These are phyloP conservation scores for Calocera viscosa DNA, from an alignment of 768 basidiomycete genomes.

Conservation along the genomic window DNA sequence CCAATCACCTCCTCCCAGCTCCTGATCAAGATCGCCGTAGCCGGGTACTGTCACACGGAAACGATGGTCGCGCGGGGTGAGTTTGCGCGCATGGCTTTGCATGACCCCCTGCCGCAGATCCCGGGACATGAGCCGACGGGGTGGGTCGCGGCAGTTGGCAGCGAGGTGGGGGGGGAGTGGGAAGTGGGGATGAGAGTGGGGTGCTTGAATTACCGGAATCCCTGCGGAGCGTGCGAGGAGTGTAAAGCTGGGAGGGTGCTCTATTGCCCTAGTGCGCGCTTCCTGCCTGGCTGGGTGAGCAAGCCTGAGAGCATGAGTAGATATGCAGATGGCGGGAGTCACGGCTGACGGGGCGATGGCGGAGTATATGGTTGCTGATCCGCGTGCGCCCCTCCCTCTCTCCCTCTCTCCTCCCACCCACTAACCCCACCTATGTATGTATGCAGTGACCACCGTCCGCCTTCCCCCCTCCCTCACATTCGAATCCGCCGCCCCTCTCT, in stretches of 20 bases:
- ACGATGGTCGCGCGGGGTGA: neutral
- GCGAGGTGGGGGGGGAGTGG: neutral
- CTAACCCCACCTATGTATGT: neutral
- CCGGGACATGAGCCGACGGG: slow-evolving; percentile 13
- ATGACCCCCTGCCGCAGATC: slow-evolving; percentile 1
- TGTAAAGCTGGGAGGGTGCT: neutral
- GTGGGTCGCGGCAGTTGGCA: slow-evolving; percentile 9
- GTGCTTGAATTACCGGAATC: slow-evolving; percentile 9
- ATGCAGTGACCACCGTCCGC: neutral
- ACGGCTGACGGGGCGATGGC: slow-evolving; percentile 11
- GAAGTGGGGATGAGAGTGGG: neutral
- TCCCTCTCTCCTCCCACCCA: neutral
- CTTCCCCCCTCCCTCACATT: slow-evolving; percentile 11
- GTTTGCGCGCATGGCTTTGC: neutral
- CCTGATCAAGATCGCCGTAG: slow-evolving; percentile 8
- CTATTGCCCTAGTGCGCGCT: neutral
- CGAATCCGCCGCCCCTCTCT: slow-evolving; percentile 11
- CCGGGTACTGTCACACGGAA: slow-evolving; percentile 15
- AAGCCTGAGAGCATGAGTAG: no score
- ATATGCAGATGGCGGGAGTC: slow-evolving; percentile 7
- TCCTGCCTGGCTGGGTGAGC: no score
- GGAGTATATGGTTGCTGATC: slow-evolving; percentile 11
- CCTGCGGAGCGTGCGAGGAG: slow-evolving; percentile 6
- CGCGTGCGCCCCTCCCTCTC: neutral
- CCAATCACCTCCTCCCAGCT: neutral